Percentiles rank a stretch among this genome's conserved stretches.
Conservation (phyloP, 75 land plant genomes). For the Pinus albicaulis region DNA sequence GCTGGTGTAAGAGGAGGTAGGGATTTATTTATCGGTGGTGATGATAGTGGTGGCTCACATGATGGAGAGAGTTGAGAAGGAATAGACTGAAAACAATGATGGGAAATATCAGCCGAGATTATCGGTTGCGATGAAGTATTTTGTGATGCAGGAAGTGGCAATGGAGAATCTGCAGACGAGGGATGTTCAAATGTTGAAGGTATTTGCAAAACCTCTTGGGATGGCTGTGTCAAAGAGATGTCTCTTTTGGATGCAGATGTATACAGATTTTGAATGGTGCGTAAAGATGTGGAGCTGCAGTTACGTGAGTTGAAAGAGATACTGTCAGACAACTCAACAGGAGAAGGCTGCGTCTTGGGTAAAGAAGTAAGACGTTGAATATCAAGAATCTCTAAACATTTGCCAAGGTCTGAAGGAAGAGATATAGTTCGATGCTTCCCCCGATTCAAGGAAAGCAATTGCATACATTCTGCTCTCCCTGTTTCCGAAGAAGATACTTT, state of each 20-base stretch:
- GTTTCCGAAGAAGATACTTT: not conserved
- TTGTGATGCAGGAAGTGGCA: not conserved
- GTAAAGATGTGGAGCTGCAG: not conserved
- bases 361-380: conserved; percentile 6
- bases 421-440: conserved; percentile 1
- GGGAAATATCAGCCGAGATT: not conserved
- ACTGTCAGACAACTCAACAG: not conserved
- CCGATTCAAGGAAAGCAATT: not conserved
- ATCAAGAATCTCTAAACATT: not conserved
- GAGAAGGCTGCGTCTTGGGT: too few relatives aligned
- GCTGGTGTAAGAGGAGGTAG: conserved; percentile 22
- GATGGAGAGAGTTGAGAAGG: not conserved
- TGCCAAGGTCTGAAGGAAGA: conserved; percentile 9
- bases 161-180: conserved; percentile 8
- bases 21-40: conserved; percentile 26
- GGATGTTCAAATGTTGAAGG: too few relatives aligned
- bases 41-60: conserved; percentile 18
- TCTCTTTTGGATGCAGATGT: too few relatives aligned
- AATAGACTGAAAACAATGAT: not conserved
- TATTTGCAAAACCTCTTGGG: too few relatives aligned
- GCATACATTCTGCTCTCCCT: not conserved
- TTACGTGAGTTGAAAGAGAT: not conserved
- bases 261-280: not conserved
- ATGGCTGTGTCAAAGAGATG: too few relatives aligned
- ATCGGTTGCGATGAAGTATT: not conserved